Conservation (phyloP, 78 protist genomes). For the Creolimax fragrantissima region DNA sequence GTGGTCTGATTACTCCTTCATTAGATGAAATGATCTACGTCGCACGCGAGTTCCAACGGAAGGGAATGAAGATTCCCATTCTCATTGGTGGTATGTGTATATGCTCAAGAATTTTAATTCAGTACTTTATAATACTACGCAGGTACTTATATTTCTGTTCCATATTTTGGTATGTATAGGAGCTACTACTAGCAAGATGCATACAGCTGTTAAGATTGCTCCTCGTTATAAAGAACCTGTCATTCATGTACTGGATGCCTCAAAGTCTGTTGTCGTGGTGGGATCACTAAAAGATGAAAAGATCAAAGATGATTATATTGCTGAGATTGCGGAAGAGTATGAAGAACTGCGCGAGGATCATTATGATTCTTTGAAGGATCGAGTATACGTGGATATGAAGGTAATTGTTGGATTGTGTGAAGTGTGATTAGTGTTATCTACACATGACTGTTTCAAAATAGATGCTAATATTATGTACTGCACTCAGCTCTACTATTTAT, state of each 20-base stretch:
- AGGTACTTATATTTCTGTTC: background rate
- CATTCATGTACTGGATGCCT: slow-evolving; percentile 91
- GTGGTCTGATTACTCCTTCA: slow-evolving; percentile 98
- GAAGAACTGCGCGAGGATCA: slow-evolving; percentile 85
- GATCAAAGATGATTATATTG: slow-evolving; percentile 44
- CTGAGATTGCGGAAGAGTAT: slow-evolving; percentile 61
- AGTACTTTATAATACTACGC: background rate
- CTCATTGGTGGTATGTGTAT: slow-evolving; percentile 88
- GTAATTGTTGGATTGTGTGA: too few relatives aligned
- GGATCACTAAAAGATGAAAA: slow-evolving; percentile 50
- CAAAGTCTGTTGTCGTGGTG: slow-evolving; percentile 75
- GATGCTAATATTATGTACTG: too few relatives aligned
- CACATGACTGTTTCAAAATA: too few relatives aligned
- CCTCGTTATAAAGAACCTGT: slow-evolving; percentile 67
- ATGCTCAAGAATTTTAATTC: background rate
- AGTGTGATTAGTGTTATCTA: too few relatives aligned
- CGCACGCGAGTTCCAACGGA: slow-evolving; percentile 84
- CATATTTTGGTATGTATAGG: background rate
- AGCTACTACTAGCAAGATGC: slow-evolving; percentile 94
- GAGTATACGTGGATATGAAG: slow-evolving; percentile 63
- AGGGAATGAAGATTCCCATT: slow-evolving; percentile 68
- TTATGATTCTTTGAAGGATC: slow-evolving; percentile 71
- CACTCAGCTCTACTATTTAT: too few relatives aligned
- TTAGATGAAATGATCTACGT: slow-evolving; percentile 94
- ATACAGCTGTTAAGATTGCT: slow-evolving; percentile 94